phyloP scores from a whole-genome alignment of 2,329 filamentous ascomycete genomes.

The Trematosphaeria pertusa region DNA sequence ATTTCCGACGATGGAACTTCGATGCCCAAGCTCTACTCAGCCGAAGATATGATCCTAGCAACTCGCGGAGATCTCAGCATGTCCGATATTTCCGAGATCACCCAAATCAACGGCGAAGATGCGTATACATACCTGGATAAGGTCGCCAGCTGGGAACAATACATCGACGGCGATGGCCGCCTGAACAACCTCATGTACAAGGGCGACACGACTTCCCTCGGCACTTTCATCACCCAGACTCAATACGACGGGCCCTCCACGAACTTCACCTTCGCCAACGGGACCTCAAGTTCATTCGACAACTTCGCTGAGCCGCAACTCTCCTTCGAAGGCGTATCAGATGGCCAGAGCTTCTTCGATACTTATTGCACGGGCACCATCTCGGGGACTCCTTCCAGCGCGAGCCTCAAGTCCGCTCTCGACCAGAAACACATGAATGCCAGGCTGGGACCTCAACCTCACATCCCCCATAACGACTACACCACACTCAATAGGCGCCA shows the following conservation, averaged over 20 bases:
- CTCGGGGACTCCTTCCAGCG: conserved; percentile 5
- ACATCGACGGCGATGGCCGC: conserved; percentile 30
- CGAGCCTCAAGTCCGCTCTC: conserved; percentile 10
- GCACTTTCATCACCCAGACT: conserved; percentile 22
- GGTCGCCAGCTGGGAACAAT: conserved; percentile 23
- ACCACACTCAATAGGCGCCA: conserved; percentile 29
- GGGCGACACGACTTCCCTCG: conserved; percentile 27
- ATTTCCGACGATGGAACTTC: conserved; percentile 42
- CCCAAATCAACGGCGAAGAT: conserved; percentile 34
- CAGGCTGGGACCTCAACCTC: conserved; percentile 21
- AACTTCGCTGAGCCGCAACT: conserved; percentile 27
- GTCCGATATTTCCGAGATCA: conserved; percentile 40
- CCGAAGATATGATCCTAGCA: conserved; percentile 25
- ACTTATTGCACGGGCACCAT: conserved; percentile 36
- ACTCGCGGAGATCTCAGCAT: conserved; percentile 13
- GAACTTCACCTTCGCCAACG: conserved; percentile 42
- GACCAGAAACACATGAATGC: conserved; percentile 10
- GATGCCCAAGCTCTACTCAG: conserved; percentile 42
- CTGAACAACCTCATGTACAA: conserved; percentile 30
- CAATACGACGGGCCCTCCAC: conserved; percentile 32
- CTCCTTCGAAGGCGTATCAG: conserved; percentile 34
- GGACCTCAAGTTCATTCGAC: conserved; percentile 19
- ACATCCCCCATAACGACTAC: conserved; percentile 28
- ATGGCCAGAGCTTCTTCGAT: conserved; percentile 48
- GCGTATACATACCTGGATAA: conserved; percentile 29